Conservation (phyloP, 139 green algal species). For the Chlorella vulgaris region DNA sequence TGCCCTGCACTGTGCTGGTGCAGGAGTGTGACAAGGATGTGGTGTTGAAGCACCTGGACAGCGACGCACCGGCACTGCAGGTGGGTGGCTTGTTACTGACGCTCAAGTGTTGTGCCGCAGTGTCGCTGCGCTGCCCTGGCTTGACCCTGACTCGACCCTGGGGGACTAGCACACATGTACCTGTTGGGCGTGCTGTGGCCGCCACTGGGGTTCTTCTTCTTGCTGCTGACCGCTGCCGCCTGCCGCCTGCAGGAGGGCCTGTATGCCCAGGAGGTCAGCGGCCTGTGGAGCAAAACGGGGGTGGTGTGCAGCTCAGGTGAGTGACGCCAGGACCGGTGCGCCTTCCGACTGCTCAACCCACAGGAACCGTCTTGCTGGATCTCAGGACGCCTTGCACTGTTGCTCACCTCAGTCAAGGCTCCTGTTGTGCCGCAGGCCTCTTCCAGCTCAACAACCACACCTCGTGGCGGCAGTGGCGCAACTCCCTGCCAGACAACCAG, state of each 20-base stretch:
- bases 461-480: conserved; percentile 39
- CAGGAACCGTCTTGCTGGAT: no score
- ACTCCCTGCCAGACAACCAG: conserved; percentile 44
- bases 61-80: conserved; percentile 36
- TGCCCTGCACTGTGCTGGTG: no score
- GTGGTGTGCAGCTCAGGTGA: conserved; percentile 38
- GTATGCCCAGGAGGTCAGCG: conserved; percentile 33
- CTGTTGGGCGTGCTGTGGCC: neutral
- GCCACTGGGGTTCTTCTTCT: neutral
- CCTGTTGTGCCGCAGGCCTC: neutral
- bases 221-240: neutral
- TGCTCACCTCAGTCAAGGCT: neutral
- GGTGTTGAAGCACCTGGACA: conserved; percentile 55
- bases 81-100: conserved; percentile 1
- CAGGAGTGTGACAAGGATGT: conserved; percentile 17
- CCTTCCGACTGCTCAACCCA: no score
- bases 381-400: neutral
- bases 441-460: conserved; percentile 24
- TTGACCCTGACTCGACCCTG: no score
- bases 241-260: conserved; percentile 17
- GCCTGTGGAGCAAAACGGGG: conserved; percentile 36
- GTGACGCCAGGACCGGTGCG: neutral
- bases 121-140: no score
- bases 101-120: no score
- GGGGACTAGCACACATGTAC: neutral